These are phyloP conservation scores for Gentiana straminea DNA, from an alignment of 257 asterid species.

Conservation along the genomic window DNA sequence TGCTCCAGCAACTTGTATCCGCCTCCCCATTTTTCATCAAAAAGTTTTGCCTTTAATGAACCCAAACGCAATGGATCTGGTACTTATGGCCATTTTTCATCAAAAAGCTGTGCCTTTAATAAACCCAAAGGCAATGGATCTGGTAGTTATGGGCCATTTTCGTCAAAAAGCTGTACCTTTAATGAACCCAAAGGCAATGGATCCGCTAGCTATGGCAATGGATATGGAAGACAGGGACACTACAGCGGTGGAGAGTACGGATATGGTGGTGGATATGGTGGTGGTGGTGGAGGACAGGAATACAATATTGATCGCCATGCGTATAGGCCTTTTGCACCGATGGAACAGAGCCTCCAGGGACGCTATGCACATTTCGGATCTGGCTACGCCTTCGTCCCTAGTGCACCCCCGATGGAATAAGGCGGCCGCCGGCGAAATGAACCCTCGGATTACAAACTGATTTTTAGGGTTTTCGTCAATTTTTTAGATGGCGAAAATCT, in stretches of 20 bases:
- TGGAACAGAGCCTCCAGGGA: not conserved
- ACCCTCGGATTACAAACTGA: no score
- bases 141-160: not conserved
- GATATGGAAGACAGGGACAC: not conserved
- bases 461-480: no score
- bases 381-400: no score
- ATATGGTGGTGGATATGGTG: not conserved
- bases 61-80: not conserved
- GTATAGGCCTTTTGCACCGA: not conserved
- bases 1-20: constrained; percentile 20
- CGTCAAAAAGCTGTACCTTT: not conserved
- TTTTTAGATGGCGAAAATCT: no score
- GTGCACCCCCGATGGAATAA: no score
- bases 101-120: not conserved
- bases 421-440: no score
- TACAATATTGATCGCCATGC: not conserved
- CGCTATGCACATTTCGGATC: no score
- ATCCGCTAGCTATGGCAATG: not conserved
- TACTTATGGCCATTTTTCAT: not conserved
- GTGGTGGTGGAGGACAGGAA: not conserved
- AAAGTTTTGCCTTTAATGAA: not conserved
- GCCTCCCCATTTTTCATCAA: not conserved
- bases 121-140: not conserved
- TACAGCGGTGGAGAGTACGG: not conserved
- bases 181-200: no score